Conservation (phyloP, 2,329 filamentous ascomycete species). For the Ophiobolus disseminans region DNA sequence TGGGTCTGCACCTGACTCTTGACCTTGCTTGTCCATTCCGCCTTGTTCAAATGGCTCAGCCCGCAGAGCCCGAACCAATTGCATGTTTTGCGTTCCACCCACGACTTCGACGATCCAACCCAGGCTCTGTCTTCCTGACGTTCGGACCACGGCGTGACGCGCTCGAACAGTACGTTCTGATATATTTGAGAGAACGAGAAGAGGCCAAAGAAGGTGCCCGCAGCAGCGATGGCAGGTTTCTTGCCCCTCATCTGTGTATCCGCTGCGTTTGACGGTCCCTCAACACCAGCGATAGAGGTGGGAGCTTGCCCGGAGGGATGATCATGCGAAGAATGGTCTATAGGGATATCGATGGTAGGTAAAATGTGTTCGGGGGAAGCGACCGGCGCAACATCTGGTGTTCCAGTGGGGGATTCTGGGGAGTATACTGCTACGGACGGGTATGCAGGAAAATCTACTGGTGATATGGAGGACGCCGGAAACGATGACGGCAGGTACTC, state of each 20-base stretch:
- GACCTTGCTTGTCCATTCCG: constrained; percentile 53
- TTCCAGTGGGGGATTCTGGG: constrained; percentile 16
- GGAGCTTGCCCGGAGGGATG: constrained; percentile 21
- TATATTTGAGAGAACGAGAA: constrained; percentile 48
- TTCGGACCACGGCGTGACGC: constrained; percentile 41
- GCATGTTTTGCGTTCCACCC: constrained; percentile 62
- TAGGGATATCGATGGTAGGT: constrained; percentile 40
- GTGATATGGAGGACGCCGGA: constrained; percentile 29
- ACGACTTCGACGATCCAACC: constrained; percentile 49
- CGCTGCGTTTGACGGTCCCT: constrained; percentile 17
- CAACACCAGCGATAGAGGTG: constrained; percentile 22
- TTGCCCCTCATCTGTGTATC: constrained; percentile 46
- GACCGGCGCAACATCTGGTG: constrained; percentile 37
- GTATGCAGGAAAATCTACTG: constrained; percentile 33
- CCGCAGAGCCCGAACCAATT: constrained; percentile 82
- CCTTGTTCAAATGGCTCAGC: constrained; percentile 69
- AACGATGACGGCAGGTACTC: constrained; percentile 33
- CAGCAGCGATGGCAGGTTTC: constrained; percentile 43
- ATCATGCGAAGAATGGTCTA: constrained; percentile 33
- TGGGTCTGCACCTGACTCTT: constrained; percentile 29
- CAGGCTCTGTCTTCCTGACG: constrained; percentile 43
- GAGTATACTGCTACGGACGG: constrained; percentile 29
- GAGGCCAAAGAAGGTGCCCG: constrained; percentile 46
- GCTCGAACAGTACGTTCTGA: constrained; percentile 43
- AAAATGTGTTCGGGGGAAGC: constrained; percentile 23